Conservation (phyloP, 1,284 basidiomycete species). For the Leucoagaricus sp. region DNA sequence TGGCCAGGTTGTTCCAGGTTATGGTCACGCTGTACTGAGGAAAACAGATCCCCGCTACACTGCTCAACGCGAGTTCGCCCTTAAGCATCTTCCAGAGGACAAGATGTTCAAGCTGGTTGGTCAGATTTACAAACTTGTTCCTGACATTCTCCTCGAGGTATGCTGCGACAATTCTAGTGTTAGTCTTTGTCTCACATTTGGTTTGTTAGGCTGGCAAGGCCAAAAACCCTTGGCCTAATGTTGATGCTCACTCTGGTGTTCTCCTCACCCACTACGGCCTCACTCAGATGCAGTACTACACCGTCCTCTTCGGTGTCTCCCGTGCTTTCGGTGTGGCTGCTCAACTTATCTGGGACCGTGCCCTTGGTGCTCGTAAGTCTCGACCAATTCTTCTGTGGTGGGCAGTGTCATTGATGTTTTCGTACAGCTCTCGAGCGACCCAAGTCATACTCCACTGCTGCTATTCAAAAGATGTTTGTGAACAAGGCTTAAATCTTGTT, state of each 20-base stretch:
- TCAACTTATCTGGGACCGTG: constrained; percentile 95
- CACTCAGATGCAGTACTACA: constrained; percentile 92
- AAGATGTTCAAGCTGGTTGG: constrained; percentile 92
- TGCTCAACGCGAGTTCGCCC: constrained; percentile 92
- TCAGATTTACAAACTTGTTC: constrained; percentile 93
- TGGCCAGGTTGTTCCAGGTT: constrained; percentile 93
- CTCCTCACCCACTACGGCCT: constrained; percentile 91
- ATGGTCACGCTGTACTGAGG: constrained; percentile 95
- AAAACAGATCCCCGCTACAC: constrained; percentile 98
- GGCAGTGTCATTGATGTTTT: constrained; percentile 11
- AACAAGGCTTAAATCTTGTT: constrained; percentile 39
- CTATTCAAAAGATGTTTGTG: constrained; percentile 76
- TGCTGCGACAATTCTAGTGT: not conserved
- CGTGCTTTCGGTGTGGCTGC: constrained; percentile 90
- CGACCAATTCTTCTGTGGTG: not conserved
- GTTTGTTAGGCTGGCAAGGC: constrained; percentile 80
- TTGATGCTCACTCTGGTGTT: constrained; percentile 96
- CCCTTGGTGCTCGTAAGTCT: constrained; percentile 84
- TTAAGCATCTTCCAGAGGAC: constrained; percentile 87
- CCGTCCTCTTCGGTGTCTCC: constrained; percentile 96
- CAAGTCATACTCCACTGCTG: constrained; percentile 81
- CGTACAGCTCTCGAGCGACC: constrained; percentile 77
- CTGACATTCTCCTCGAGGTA: constrained; percentile 87
- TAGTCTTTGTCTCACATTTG: not conserved
- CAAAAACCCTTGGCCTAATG: constrained; percentile 94